Conservation (phyloP, 164 flowering plant genomes). For the Amborella trichopoda region DNA sequence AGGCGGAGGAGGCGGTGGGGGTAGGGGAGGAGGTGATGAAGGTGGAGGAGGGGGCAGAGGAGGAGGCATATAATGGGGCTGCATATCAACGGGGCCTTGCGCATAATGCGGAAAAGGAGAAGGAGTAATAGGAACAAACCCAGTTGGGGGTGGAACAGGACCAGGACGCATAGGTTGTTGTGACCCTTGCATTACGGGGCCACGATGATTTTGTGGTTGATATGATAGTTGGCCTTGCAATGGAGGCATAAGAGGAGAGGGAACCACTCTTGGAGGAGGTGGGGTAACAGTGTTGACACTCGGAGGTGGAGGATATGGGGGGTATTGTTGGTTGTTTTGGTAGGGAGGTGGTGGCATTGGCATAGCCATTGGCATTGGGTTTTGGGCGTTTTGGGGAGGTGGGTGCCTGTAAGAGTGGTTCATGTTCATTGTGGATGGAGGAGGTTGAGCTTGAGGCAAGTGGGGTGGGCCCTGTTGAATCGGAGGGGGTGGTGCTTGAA, state of each 20-base stretch:
- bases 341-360: constrained; percentile 9
- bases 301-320: constrained; percentile 14
- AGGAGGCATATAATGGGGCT: constrained; percentile 21
- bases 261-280: constrained; percentile 19
- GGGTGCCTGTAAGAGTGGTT: constrained; percentile 22
- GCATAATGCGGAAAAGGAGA: constrained; percentile 12
- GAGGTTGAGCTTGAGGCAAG: constrained; percentile 11
- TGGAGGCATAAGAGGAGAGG: constrained; percentile 29
- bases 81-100: constrained; percentile 11
- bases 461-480: constrained; percentile 16
- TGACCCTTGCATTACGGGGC: constrained; percentile 12
- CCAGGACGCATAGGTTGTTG: constrained; percentile 11
- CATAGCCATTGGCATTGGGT: constrained; percentile 14
- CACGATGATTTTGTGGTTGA: constrained; percentile 14
- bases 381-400: too few relatives aligned
- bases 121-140: constrained; percentile 15
- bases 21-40: constrained; percentile 15
- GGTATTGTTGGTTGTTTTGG: constrained; percentile 18
- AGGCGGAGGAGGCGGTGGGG: constrained; percentile 4
- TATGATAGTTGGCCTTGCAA: constrained; percentile 24
- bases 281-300: constrained; percentile 14
- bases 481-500: constrained; percentile 4
- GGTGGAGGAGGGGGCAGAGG: constrained; percentile 25
- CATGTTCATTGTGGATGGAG: constrained; percentile 6
- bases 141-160: constrained; percentile 17